These are phyloP conservation scores for Aeschynomene evenia DNA, from an alignment of 306 rosid genomes.

Conservation along the genomic window DNA sequence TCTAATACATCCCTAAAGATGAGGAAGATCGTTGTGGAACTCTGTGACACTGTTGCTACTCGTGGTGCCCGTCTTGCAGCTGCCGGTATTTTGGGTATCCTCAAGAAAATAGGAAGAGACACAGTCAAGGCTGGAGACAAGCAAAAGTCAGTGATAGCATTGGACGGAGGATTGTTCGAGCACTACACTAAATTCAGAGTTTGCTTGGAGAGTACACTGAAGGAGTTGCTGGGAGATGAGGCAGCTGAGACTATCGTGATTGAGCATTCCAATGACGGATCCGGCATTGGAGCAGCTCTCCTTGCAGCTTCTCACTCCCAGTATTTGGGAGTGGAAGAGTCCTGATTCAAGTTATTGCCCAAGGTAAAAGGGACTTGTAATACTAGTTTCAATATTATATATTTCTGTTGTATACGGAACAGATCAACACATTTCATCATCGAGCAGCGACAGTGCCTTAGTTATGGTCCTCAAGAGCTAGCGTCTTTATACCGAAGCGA, in stretches of 20 bases:
- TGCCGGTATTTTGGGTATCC: constrained; percentile 80
- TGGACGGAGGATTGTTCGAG: constrained; percentile 91
- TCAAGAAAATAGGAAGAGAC: constrained; percentile 91
- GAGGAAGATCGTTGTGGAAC: constrained; percentile 61
- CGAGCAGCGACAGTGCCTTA: constrained; percentile 31
- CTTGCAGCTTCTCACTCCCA: constrained; percentile 92
- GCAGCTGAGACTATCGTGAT: constrained; percentile 56
- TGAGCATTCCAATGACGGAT: constrained; percentile 83
- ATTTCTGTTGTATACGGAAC: constrained; percentile 33
- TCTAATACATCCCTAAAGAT: constrained; percentile 70
- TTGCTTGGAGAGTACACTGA: constrained; percentile 69
- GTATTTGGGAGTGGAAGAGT: constrained; percentile 68
- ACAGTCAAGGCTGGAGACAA: constrained; percentile 66
- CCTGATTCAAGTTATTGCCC: constrained; percentile 33
- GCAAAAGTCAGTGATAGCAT: constrained; percentile 71
- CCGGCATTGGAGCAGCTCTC: constrained; percentile 96
- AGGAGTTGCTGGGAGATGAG: constrained; percentile 77
- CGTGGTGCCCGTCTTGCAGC: constrained; percentile 93
- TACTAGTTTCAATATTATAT: constrained; percentile 32
- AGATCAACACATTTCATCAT: constrained; percentile 38
- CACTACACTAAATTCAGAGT: constrained; percentile 75
- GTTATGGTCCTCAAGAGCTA: constrained; percentile 41
- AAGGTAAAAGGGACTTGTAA: constrained; percentile 33
- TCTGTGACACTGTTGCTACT: constrained; percentile 76
- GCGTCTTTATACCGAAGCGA: constrained; percentile 19